Percentiles rank a stretch among this genome's conserved stretches.
These are phyloP conservation scores for Globisporangium emineosum DNA, from an alignment of 352 stramenopile species.

Conservation along the genomic window DNA sequence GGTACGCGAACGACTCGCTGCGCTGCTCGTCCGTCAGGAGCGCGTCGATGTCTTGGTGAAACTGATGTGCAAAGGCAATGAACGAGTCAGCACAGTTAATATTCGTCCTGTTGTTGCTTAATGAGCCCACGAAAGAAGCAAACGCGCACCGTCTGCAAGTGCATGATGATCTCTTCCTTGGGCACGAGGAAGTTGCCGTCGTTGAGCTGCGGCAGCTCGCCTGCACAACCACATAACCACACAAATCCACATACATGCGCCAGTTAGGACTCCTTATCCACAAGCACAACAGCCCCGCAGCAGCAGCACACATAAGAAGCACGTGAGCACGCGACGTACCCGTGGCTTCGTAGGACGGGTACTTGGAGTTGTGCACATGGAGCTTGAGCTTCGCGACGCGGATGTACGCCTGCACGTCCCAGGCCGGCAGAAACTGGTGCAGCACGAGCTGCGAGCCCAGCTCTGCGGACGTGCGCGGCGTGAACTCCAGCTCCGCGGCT, in stretches of 20 bases:
- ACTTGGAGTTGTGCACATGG: slow-evolving; percentile 86
- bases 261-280: background rate
- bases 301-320: too few relatives aligned
- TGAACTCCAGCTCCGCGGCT: slow-evolving; percentile 44
- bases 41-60: slow-evolving; percentile 79
- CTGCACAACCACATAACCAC: slow-evolving; percentile 20
- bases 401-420: slow-evolving; percentile 84
- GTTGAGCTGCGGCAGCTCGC: slow-evolving; percentile 78
- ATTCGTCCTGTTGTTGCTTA: too few relatives aligned
- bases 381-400: slow-evolving; percentile 69
- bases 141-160: slow-evolving; percentile 66
- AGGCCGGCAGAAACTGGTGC: slow-evolving; percentile 83
- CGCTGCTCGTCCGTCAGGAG: slow-evolving; percentile 65
- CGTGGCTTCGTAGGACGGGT: slow-evolving; percentile 77
- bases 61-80: slow-evolving; percentile 25
- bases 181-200: slow-evolving; percentile 86
- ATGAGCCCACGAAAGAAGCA: too few relatives aligned
- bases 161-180: slow-evolving; percentile 83
- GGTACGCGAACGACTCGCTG: slow-evolving; percentile 82
- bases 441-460: slow-evolving; percentile 66
- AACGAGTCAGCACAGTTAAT: background rate
- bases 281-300: background rate
- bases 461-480: slow-evolving; percentile 68
- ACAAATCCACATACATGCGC: background rate
- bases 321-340: slow-evolving; percentile 22